Evolutionary conservation across 1,284 basidiomycete genomes (phyloP), one percentile per base, ranked within the genome.

Genomic region (Tylopilus orsonianus): DNA sequence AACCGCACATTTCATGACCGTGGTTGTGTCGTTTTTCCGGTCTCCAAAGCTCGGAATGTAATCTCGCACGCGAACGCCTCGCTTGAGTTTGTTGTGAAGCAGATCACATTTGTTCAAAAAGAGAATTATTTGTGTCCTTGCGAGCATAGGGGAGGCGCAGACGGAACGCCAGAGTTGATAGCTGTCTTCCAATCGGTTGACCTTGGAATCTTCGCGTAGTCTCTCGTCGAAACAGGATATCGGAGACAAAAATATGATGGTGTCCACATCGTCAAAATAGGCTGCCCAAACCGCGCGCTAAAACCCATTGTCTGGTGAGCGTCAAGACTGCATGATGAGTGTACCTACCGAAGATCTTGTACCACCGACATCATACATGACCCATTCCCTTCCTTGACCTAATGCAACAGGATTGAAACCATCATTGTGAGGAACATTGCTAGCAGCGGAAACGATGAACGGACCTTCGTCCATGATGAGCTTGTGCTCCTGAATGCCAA

Each of bases 221-320:
- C 76, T 77, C 64, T 88, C 85, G 60, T 89, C 81, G 57, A 89
- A 88, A 50, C 83, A 83, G 14, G 81, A 85, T 54, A 89, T 80
- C 54, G 74, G 67, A 39, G 83, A 85, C 43, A 88, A 75, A 70
- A 87, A 88, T 46, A 87, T 80, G 54, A 87, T 84, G 6, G 83
- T 78, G 64, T 85, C 76, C 36, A 82, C 79, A 61, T 87, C 83
- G 54, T 86, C 82, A 53, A 88, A 88, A 62, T 79, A 89, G 4
- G 84, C 77, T 58, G 83, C 81, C 87, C 86, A 89, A 4, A 80
- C 78, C 9, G 77, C 74, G 32, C 85, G 75, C 85, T 87, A 58
- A 14, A 44, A 41, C 6, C 30, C 13, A 8, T 27, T 14, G 38
- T 44, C 42, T 20, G 42, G 38, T 44, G 35, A 44, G 37, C 23